phyloP scores from a whole-genome alignment of 2,329 filamentous ascomycete genomes.

The Trichoderma pleuroti region DNA sequence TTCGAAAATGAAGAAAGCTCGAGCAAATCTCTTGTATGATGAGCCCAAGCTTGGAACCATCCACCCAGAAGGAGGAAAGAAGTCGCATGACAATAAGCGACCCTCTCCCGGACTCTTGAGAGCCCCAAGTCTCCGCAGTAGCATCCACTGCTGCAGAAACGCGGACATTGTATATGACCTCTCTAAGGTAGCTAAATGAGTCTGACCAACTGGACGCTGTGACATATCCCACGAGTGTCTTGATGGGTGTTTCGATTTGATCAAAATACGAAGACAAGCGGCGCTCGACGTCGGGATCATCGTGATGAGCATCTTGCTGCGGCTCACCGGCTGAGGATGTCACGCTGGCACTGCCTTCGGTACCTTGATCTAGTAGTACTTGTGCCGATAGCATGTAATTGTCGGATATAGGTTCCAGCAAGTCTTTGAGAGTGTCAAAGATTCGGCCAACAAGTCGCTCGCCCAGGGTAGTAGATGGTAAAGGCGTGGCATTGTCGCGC shows the following conservation, averaged over 20 bases:
- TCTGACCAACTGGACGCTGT: constrained; percentile 62
- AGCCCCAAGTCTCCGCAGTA: constrained; percentile 34
- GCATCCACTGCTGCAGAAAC: constrained; percentile 41
- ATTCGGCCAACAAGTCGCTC: constrained; percentile 51
- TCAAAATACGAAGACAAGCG: constrained; percentile 35
- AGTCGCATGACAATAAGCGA: constrained; percentile 56
- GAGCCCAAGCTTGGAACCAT: constrained; percentile 57
- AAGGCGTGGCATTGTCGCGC: constrained; percentile 22
- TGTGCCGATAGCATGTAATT: constrained; percentile 53
- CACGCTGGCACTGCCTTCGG: constrained; percentile 36
- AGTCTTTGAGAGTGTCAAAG: constrained; percentile 52
- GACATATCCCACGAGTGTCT: constrained; percentile 58
- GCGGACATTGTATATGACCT: constrained; percentile 49
- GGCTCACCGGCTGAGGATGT: constrained; percentile 28
- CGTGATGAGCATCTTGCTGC: constrained; percentile 21
- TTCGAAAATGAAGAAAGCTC: constrained; percentile 63
- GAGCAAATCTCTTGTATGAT: constrained; percentile 65
- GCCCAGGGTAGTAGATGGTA: constrained; percentile 41
- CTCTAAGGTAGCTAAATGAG: constrained; percentile 57
- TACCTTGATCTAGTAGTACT: constrained; percentile 54
- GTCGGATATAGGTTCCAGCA: constrained; percentile 59
- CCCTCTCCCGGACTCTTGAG: constrained; percentile 48
- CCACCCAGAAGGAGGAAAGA: constrained; percentile 62
- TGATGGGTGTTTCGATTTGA: constrained; percentile 53
- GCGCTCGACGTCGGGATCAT: constrained; percentile 23